These are phyloP conservation scores for Exophiala phaeomuriformis DNA, from an alignment of 2,329 filamentous ascomycete genomes.

Conservation along the genomic window DNA sequence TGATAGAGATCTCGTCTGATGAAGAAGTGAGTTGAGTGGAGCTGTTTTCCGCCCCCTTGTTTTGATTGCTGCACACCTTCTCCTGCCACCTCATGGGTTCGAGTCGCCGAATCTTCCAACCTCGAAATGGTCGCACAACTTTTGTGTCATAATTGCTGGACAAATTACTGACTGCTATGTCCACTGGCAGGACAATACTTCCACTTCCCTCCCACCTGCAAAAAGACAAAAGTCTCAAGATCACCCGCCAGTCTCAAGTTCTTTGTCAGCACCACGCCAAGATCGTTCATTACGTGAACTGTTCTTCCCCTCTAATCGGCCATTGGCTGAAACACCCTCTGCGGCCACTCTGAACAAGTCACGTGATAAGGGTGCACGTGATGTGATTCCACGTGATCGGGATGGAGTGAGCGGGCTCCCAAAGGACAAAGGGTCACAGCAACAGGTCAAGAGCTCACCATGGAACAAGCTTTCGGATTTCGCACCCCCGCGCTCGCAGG, in stretches of 20 bases:
- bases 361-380: background rate
- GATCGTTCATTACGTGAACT: background rate
- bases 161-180: background rate
- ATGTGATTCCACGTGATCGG: background rate
- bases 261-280: background rate
- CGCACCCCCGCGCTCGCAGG: background rate
- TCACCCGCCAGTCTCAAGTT: slow-evolving; percentile 1
- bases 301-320: background rate
- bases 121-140: background rate
- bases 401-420: background rate
- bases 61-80: background rate
- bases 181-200: background rate
- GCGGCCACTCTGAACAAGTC: background rate
- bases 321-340: background rate
- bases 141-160: too few species aligned
- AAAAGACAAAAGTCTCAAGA: slow-evolving; percentile 9
- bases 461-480: background rate
- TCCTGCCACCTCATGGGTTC: background rate
- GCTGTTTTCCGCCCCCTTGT: too few species aligned
- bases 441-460: background rate
- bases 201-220: background rate
- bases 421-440: background rate
- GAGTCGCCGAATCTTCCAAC: background rate
- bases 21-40: background rate
- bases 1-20: background rate